These are phyloP conservation scores for Trypanosoma theileri DNA, from an alignment of 208 protist species.

Conservation along the genomic window DNA sequence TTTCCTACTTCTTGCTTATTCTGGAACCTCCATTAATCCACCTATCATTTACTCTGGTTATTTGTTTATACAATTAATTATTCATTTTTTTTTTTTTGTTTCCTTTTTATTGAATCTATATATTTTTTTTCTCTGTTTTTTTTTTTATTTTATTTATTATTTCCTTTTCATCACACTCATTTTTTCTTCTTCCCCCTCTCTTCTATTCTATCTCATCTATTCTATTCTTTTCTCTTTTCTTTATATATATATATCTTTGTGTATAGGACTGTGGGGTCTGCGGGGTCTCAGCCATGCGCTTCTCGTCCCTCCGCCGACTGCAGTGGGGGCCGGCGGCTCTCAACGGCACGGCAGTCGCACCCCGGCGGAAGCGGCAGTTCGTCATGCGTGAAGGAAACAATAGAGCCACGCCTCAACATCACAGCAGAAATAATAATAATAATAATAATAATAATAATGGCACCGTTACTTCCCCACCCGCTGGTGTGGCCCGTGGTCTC, in stretches of 20 bases:
- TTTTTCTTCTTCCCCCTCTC: neutral
- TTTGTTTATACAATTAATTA: too few species aligned
- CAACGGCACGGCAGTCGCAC: slow-evolving; percentile 15
- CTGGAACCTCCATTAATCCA: too few species aligned
- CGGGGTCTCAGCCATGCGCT: neutral
- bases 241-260: neutral
- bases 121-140: too few species aligned
- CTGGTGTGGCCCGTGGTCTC: slow-evolving; percentile 20
- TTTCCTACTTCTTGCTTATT: too few species aligned
- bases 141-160: too few species aligned
- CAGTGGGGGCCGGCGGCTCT: slow-evolving; percentile 17
- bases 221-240: neutral
- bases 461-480: slow-evolving; percentile 1
- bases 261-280: neutral
- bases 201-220: neutral
- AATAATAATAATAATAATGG: neutral
- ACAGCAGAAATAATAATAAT: neutral
- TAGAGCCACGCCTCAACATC: neutral
- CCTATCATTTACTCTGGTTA: too few species aligned
- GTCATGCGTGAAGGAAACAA: slow-evolving; percentile 20
- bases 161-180: too few species aligned
- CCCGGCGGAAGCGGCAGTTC: slow-evolving; percentile 28
- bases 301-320: neutral
- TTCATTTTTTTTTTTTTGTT: too few species aligned
- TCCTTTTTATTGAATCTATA: too few species aligned